Conservation (phyloP, 129 eudicot genomes). For the Rutidosis leptorrhynchoides region DNA sequence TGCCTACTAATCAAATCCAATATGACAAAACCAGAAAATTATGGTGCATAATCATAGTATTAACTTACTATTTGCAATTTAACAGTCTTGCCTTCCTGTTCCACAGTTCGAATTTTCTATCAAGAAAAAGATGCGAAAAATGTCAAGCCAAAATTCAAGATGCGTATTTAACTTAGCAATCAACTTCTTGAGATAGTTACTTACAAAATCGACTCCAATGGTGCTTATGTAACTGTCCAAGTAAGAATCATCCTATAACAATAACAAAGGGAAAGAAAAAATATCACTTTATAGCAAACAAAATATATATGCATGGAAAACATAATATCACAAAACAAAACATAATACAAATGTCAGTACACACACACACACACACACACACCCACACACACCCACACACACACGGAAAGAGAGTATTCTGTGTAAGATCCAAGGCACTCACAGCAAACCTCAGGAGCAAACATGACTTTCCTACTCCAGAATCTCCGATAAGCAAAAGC, state of each 20-base stretch:
- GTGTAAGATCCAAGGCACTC: conserved; percentile 25
- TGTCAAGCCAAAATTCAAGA: not conserved
- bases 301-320: conserved; percentile 2
- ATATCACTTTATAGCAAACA: not conserved
- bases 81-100: conserved; percentile 87
- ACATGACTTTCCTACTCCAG: conserved; percentile 50
- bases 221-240: conserved; percentile 57
- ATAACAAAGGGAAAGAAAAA: not conserved
- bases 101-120: conserved; percentile 93
- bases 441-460: conserved; percentile 48
- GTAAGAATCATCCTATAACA: conserved; percentile 53
- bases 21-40: not conserved
- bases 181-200: conserved; percentile 10
- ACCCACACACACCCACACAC: no score
- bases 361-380: no score
- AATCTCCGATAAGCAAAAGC: conserved; percentile 49
- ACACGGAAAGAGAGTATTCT: not conserved
- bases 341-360: not conserved
- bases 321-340: not conserved
- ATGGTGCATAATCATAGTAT: not conserved
- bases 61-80: conserved; percentile 85
- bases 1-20: conserved; percentile 3
- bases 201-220: conserved; percentile 56
- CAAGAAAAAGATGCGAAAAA: conserved; percentile 8
- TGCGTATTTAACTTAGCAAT: conserved; percentile 12